These are phyloP conservation scores for Pseudocercospora eumusae DNA, from an alignment of 2,329 filamentous ascomycete genomes.

Conservation along the genomic window DNA sequence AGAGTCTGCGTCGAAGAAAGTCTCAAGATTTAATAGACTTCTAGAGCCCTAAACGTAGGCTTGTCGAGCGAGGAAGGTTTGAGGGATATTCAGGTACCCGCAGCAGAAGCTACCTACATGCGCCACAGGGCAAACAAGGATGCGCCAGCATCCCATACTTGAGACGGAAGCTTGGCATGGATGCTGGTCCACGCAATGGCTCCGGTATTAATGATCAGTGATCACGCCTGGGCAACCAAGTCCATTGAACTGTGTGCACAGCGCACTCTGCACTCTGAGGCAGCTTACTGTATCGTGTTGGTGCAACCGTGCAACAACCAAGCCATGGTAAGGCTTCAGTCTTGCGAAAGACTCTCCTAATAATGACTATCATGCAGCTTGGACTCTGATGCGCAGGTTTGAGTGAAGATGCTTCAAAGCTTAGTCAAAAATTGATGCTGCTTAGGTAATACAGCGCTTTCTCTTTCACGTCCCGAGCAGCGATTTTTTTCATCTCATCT, in stretches of 20 bases:
- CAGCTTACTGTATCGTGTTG: neutral
- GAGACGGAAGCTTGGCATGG: no score
- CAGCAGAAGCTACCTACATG: neutral
- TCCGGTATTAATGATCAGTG: no score
- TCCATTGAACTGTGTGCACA: neutral
- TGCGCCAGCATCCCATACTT: neutral
- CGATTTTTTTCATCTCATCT: neutral
- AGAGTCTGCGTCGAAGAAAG: neutral
- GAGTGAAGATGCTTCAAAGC: no score
- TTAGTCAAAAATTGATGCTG: no score
- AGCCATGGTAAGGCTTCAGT: no score
- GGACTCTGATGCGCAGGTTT: neutral
- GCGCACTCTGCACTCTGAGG: neutral
- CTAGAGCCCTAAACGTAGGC: neutral
- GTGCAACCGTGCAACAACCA: neutral
- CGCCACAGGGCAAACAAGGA: neutral
- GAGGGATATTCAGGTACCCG: neutral
- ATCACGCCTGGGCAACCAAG: neutral
- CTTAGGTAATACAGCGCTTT: no score
- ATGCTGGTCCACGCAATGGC: neutral
- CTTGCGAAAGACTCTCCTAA: neutral
- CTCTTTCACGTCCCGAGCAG: no score
- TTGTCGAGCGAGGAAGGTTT: neutral
- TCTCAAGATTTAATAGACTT: neutral
- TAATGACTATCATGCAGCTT: neutral